Evolutionary conservation across 306 rosid genomes (phyloP), one percentile per base, ranked within the genome.

Genomic region (Leucaena leucocephala): DNA sequence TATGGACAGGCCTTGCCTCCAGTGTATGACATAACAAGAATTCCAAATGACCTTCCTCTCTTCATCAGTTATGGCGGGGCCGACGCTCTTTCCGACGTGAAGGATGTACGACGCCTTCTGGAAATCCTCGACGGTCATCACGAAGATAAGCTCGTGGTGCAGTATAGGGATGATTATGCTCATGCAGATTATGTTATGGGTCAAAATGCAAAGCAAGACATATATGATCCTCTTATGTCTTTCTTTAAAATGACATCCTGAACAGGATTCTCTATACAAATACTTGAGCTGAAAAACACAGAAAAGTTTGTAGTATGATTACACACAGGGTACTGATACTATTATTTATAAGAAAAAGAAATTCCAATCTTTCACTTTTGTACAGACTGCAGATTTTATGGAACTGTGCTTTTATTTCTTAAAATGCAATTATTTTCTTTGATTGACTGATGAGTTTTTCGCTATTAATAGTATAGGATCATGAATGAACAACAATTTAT

Each of bases 181-280:
- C 98, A 93, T 87, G 78, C 90, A 33, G 98, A 91, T 87, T 93
- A 83, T 85, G 90, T 93, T 77, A 83, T 93, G 93, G 94, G 86
- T 27, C 86, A 72, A 68, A 91, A 86, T 82, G 98, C 97, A 62
- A 81, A 86, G 70, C 84, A 82, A 83, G 87, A 77, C 82, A 87
- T 89, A 27, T 91, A 91, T 82, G 90, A 88, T 59, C 97, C 98
- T 82, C 84, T 91, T 21, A 80, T 93, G 45, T 84, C 94, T 81
- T 93, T 93, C 92, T 84, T 93, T 65, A 80, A 68, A 88, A 57
- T 91, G 86, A 88, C 66, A 39, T 75, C 63, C 66, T 67, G 57
- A 22, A 65, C 62, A 85, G 0, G 71, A 64, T 44, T 36, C 72
- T 40, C 72, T 10, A 19, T 19, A 10, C 15, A 68, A 42, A 62